Percentiles rank a stretch among this genome's conserved stretches.
Evolutionary conservation across 1,284 basidiomycete species (phyloP).

Genomic region (Cryptococcus sp.): DNA sequence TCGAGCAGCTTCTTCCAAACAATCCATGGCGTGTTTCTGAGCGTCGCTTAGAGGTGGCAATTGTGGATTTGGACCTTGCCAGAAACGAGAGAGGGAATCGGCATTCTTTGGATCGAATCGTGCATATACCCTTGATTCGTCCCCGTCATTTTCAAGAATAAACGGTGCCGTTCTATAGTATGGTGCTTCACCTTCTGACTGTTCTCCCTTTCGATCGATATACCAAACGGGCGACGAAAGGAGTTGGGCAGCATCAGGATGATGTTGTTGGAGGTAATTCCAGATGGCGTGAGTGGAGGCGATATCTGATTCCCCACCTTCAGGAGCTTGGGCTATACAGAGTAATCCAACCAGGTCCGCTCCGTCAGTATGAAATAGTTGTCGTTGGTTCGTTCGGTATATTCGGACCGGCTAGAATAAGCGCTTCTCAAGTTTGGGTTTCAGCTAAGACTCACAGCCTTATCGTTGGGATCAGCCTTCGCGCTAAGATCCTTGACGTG

Average conservation of each 20-base stretch:
- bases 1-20: constrained; percentile 48
- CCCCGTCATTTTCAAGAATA: constrained; percentile 4
- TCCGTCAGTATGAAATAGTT: constrained; percentile 47
- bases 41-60: constrained; percentile 40
- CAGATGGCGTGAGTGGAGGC: constrained; percentile 48
- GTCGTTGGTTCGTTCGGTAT: constrained; percentile 47
- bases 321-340: constrained; percentile 48
- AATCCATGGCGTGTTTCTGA: constrained; percentile 48
- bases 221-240: constrained; percentile 44
- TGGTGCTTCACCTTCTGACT: constrained; percentile 36
- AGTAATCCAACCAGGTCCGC: constrained; percentile 48
- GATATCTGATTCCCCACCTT: constrained; percentile 51
- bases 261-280: constrained; percentile 48
- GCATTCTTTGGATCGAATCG: constrained; percentile 17
- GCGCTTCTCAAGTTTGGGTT: too few relatives aligned
- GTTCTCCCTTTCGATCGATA: constrained; percentile 47
- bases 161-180: constrained; percentile 11
- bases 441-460: constrained; percentile 32
- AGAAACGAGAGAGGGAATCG: constrained; percentile 12
- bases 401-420: constrained; percentile 40
- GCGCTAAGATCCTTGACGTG: constrained; percentile 46
- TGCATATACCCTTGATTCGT: constrained; percentile 4
- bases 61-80: constrained; percentile 11
- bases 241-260: constrained; percentile 49
- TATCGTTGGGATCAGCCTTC: background rate